Conservation (phyloP, 1,284 basidiomycete species). For the Naganishia liquefaciens region DNA sequence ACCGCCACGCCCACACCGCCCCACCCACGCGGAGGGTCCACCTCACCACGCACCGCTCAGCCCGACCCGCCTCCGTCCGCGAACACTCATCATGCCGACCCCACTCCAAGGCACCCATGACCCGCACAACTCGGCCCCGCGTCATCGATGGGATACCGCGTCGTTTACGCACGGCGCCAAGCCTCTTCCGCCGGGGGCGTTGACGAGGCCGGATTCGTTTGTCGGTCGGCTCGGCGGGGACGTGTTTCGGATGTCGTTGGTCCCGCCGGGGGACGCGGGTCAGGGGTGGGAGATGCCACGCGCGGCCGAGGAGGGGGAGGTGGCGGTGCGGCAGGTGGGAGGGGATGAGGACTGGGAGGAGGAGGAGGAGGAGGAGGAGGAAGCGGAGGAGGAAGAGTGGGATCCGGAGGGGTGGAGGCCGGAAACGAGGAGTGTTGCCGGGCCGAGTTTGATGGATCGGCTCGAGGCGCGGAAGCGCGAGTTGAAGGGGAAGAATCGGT, state of each 20-base stretch:
- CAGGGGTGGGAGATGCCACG: conserved; percentile 33
- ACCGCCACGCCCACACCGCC: too few species aligned
- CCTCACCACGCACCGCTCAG: not conserved
- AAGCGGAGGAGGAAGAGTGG: conserved; percentile 29
- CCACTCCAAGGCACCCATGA: conserved; percentile 36
- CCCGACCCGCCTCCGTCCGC: conserved; percentile 44
- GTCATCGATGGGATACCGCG: not conserved
- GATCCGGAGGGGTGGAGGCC: conserved; percentile 1
- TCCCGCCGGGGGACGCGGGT: conserved; percentile 33
- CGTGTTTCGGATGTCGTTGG: too few species aligned
- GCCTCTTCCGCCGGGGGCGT: conserved; percentile 48
- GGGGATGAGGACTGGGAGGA: conserved; percentile 36
- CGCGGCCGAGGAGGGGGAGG: conserved; percentile 37
- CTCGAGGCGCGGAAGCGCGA: conserved; percentile 49
- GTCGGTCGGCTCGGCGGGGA: conserved; percentile 36
- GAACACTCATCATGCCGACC: conserved; percentile 50
- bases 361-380: conserved; percentile 25
- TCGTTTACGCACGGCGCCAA: conserved; percentile 49
- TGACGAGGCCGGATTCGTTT: conserved; percentile 36
- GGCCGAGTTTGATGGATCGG: conserved; percentile 52
- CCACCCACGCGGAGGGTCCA: too few species aligned
- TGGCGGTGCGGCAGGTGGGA: conserved; percentile 35
- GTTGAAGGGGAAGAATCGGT: conserved; percentile 47
- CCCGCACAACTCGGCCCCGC: conserved; percentile 13
- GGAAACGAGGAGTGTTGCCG: conserved; percentile 34